Evolutionary conservation across 208 protist species (phyloP), one percentile per base, ranked within the genome.

Genomic region (Balamuthia mandrillaris): DNA sequence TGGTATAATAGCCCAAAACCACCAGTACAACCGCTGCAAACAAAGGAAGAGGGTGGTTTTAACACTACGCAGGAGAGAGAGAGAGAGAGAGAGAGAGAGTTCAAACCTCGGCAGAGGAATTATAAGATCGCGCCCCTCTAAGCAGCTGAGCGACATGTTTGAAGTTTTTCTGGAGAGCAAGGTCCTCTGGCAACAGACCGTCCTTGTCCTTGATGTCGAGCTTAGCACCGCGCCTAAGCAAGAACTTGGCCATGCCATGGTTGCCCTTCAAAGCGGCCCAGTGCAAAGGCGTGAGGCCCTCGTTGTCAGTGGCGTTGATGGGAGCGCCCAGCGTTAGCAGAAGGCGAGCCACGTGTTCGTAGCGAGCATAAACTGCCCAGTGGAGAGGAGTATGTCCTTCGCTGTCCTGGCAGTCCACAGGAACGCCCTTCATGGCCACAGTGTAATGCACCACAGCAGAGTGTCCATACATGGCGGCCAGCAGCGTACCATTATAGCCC

Each of bases 241-340:
- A 47, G 21, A 60, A 60, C 24, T 81, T 41, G 21, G 44, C 47
- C 72, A 81, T 81, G 21, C 44, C 33, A 27, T 14, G n/a, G 27
- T 63, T 31, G 12, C 72, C 44, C 72, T 84, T 52, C n/a, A 49
- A 27, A 7, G 45, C 39, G 16, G 82, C 63, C 63, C 63, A 74
- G 63, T 74, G 63, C 31, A 74, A 29, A 14, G 70, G 70, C 70
- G 70, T 79, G 41, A 58, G 39, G 18, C 70, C 44, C 12, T 79
- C 70, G 44, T 79, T 47, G 29, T 79, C 70, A 12, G 37, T 31
- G 70, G 31, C 29, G 27, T n/a, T 79, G 3, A 79, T 27, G 27
- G 52, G 45, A n/a, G 70, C 70, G 70, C 70, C 70, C 70, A 79
- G 44, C 2, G 44, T 42, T 27, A 79, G 3, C 10, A 79, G 47